Conservation (phyloP, 371 early-diverging fungal species). For the Scutellospora calospora region DNA sequence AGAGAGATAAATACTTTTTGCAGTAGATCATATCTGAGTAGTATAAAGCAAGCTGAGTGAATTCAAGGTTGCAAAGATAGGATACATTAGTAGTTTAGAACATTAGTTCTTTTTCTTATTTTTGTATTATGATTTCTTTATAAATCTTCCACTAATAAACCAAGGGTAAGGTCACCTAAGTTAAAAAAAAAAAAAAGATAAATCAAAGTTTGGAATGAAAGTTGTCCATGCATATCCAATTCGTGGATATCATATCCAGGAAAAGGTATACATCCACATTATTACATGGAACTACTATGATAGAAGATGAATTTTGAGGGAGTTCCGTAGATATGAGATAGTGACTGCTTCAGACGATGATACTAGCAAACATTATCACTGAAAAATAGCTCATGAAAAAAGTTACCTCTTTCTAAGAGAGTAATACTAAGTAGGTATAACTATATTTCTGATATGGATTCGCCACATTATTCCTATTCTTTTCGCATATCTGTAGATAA, state of each 20-base stretch:
- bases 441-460: background rate
- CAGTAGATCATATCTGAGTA: too few species aligned
- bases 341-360: slow-evolving; percentile 21
- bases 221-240: slow-evolving; percentile 11
- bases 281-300: slow-evolving; percentile 6
- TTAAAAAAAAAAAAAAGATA: too few species aligned
- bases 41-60: too few species aligned
- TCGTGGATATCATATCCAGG: slow-evolving; percentile 25
- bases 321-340: background rate
- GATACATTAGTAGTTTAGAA: too few species aligned
- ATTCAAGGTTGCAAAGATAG: too few species aligned
- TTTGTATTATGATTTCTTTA: too few species aligned
- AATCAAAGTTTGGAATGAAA: slow-evolving; percentile 19
- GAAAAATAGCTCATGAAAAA: background rate
- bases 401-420: slow-evolving; percentile 16
- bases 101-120: too few species aligned
- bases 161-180: too few species aligned
- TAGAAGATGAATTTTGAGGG: background rate
- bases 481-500: slow-evolving; percentile 26
- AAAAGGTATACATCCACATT: slow-evolving; percentile 7
- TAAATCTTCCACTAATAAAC: too few species aligned
- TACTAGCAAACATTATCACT: background rate
- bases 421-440: slow-evolving; percentile 10
- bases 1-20: too few species aligned
- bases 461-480: background rate